Evolutionary conservation across 2,329 filamentous ascomycete species (phyloP), one percentile per base, ranked within the genome.

Genomic region (Aureobasidium mangrovei): DNA sequence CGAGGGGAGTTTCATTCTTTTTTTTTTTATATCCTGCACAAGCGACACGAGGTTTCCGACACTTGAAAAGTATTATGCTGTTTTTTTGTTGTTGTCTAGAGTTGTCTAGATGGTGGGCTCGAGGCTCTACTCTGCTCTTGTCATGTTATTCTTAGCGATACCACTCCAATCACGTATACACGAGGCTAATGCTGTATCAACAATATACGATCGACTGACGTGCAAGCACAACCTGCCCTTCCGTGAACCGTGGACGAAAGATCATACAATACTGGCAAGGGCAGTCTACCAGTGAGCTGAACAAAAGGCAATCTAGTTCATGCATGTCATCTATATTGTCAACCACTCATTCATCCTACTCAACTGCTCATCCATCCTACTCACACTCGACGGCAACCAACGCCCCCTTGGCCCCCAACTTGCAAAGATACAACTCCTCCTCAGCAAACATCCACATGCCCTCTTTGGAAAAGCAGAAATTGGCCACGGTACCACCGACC

Each of bases 401-500:
- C 18, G 57, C 55, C 4, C 59, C 59, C 33, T 56, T 55, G n/a
- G 49, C 57, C 35, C 28, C 52, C 5, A 61, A 26, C 36, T 46
- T 45, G 33, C 52, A 55, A 10, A 60, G 54, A 36, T 58, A 60
- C 48, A 62, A 43, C 40, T 53, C 53, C 53, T 62, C 54, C 54
- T 61, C 59, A 4, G 49, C 59, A 43, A 61, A 47, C 47, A 58
- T 56, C 58, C 58, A 62, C n/a, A 62, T 54, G 1, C 65, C 65
- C 27, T 58, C 54, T 35, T 47, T 56, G 2, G 57, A 58, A 54
- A 66, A 67, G 55, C 61, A 64, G 52, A 68, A 67, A 47, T 68
- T 68, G n/a, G 64, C 65, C 18, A 63, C 60, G 7, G 60, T 60
- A 4, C 62, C 69, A 0, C 75, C 74, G 0, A 79, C 64, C 58